Percentiles rank a stretch among this genome's conserved stretches.
Evolutionary conservation across 2,329 filamentous ascomycete species (phyloP).

Genomic region (Hypoxylon sp.): DNA sequence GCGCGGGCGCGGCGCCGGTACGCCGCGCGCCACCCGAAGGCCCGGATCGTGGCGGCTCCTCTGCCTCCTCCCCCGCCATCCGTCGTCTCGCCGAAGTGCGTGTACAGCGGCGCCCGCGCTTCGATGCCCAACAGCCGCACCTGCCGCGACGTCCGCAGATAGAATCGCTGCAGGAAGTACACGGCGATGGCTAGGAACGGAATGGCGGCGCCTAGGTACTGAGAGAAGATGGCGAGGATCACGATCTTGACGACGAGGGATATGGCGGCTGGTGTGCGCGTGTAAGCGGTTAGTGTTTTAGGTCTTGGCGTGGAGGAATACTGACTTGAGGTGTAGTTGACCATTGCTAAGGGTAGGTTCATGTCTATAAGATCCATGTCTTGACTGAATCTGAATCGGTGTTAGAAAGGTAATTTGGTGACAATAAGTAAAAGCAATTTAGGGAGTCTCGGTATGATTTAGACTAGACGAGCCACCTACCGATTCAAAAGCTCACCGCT

Average conservation of each 20-base stretch:
- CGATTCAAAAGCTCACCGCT: neutral
- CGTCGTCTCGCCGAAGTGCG: conserved; percentile 45
- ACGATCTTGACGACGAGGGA: neutral
- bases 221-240: neutral
- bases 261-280: neutral
- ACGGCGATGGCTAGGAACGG: conserved; percentile 26
- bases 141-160: conserved; percentile 48
- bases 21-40: conserved; percentile 53
- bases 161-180: conserved; percentile 45
- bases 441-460: neutral
- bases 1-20: conserved; percentile 44
- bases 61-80: too few relatives aligned
- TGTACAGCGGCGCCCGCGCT: conserved; percentile 47
- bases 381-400: neutral
- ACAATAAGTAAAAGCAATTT: neutral
- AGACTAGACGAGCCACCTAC: neutral
- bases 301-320: neutral
- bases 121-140: conserved; percentile 47
- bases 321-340: neutral
- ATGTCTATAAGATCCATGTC: neutral
- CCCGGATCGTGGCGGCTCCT: conserved; percentile 54
- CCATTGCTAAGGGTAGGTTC: neutral
- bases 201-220: neutral
- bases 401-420: neutral
- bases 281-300: neutral